These are phyloP conservation scores for Choanephora cucurbitarum DNA, from an alignment of 371 early-diverging fungal species.

Conservation along the genomic window DNA sequence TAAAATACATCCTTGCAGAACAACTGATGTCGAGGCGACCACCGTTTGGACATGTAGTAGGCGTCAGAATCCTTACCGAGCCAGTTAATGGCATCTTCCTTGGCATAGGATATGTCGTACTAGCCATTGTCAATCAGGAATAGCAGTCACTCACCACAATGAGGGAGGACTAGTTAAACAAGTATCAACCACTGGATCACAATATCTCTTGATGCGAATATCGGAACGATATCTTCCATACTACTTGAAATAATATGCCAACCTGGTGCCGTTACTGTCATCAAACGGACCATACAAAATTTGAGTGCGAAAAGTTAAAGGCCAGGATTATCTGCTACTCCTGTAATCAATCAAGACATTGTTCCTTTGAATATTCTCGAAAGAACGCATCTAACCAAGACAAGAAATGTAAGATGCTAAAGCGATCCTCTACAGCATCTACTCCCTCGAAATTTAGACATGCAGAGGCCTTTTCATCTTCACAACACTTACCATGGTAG, in stretches of 20 bases:
- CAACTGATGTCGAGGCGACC: too few species aligned
- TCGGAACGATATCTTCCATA: neutral
- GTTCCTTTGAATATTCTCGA: conserved; percentile 7
- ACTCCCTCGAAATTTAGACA: neutral
- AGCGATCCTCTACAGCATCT: neutral
- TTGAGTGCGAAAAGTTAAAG: neutral
- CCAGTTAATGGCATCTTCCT: neutral
- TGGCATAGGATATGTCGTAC: neutral
- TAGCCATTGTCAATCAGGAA: neutral
- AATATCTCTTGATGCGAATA: conserved; percentile 2
- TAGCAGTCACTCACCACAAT: neutral
- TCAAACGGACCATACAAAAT: conserved; percentile 1
- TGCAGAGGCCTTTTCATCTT: neutral
- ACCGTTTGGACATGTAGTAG: neutral
- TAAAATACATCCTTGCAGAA: too few species aligned
- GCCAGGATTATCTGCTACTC: conserved; percentile 1
- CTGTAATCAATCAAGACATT: conserved; percentile 3
- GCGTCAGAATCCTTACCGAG: neutral
- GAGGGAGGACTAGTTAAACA: neutral
- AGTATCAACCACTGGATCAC: neutral
- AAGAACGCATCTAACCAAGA: neutral
- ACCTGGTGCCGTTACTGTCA: conserved; percentile 9
- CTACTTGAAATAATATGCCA: conserved; percentile 8
- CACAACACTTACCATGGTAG: too few species aligned
- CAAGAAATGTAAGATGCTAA: neutral